Base-by-base conservation (phyloP, 208 protist genomes). In the Lotmaria passim region DNA sequence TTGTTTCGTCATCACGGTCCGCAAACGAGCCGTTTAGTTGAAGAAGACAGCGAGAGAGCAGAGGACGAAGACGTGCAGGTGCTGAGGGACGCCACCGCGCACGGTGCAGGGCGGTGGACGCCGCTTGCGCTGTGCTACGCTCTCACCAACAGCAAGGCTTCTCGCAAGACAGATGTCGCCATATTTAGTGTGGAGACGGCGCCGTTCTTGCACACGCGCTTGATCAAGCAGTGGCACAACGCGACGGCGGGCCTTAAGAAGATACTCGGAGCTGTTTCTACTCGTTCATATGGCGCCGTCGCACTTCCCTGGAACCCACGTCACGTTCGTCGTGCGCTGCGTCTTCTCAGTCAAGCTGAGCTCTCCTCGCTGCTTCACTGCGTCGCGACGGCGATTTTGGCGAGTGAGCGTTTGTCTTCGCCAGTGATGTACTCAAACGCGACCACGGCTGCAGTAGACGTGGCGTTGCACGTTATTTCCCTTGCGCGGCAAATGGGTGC, bases 171-270 rank as follows among this genome's bases (percentile, higher is more conserved):
- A 14, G 33, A 71, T 14, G 65, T 83, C 41, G 76, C 73, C 17
- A 61, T 95, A 10, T 86, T 95, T 21, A 78, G 75, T 21, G 81
- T 95, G 44, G 80, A 88, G 59, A 86, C 83, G 23, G 79, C 84
- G 1, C 73, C 86, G 1, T 82, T 75, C 55, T 31, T 91, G 50
- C 90, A 95, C 62, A 86, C 72, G 15, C 87, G 87, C n/a, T 74
- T 95, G 21, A 81, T 79, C 44, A 88, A 91, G 59, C 90, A 95
- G 69, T 95, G 83, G 81, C 90, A 93, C 67, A 95, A 95, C 56
- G 87, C 79, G 19, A 75, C 84, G 6, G 61, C 57, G 15, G 87
- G 86, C n/a, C 69, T 95, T 33, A 56, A 63, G 31, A 33, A 41
- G 38, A 53, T 93, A 0, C 61, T 93, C 30, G 52, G 33, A 33